A percentile compares a stretch with the other conserved stretches of the same genome.
These are phyloP conservation scores for Elaphomyces granulatus DNA, from an alignment of 495 filamentous ascomycete species.

Conservation along the genomic window DNA sequence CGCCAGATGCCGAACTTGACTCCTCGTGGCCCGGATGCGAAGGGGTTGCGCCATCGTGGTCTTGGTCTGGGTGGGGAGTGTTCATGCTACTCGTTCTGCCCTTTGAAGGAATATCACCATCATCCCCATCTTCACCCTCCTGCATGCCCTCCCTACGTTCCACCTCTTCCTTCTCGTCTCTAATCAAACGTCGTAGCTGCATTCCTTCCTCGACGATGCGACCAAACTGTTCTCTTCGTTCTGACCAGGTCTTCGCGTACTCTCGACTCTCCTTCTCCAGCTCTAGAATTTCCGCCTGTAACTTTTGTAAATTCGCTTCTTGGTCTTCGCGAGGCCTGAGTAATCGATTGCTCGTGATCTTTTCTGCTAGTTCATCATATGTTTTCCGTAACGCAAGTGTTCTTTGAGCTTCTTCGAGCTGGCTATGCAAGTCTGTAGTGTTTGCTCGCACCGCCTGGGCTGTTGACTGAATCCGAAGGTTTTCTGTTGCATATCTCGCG, in stretches of 20 bases:
- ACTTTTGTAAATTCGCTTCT: slow-evolving; percentile 55
- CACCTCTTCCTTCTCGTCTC: slow-evolving; percentile 88
- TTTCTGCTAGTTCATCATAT: slow-evolving; percentile 74
- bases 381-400: slow-evolving; percentile 64
- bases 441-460: slow-evolving; percentile 66
- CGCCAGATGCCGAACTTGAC: slow-evolving; percentile 20
- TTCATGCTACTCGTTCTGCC: slow-evolving; percentile 39
- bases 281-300: slow-evolving; percentile 77
- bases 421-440: slow-evolving; percentile 51
- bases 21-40: slow-evolving; percentile 34
- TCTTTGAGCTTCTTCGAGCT: slow-evolving; percentile 62
- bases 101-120: slow-evolving; percentile 43
- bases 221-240: slow-evolving; percentile 77
- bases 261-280: slow-evolving; percentile 69
- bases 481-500: slow-evolving; percentile 69
- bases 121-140: slow-evolving; percentile 57
- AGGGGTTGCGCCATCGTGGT: slow-evolving; percentile 33
- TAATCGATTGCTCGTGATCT: slow-evolving; percentile 68
- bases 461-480: slow-evolving; percentile 55
- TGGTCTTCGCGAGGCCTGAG: slow-evolving; percentile 77
- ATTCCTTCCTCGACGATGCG: slow-evolving; percentile 83
- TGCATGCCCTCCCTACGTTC: slow-evolving; percentile 67
- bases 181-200: slow-evolving; percentile 69
- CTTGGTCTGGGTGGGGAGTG: slow-evolving; percentile 55
- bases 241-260: slow-evolving; percentile 72